Evolutionary conservation across 1,284 basidiomycete species (phyloP).

Genomic region (Ustilago lituana): DNA sequence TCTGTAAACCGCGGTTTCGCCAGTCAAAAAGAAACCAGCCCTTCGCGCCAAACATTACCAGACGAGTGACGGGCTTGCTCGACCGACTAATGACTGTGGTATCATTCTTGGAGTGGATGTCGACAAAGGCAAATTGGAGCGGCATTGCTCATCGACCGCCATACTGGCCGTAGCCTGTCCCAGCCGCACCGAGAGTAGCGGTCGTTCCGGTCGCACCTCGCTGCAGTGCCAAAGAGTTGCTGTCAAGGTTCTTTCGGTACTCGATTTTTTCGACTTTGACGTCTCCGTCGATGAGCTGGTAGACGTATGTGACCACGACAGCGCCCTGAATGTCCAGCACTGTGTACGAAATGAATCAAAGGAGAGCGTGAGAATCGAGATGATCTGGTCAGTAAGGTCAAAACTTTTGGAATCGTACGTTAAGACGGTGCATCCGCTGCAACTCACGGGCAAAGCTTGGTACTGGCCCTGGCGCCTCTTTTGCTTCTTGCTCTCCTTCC

Average conservation of each 20-base stretch:
- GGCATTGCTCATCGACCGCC: slow-evolving; percentile 23
- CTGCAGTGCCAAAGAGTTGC: slow-evolving; percentile 37
- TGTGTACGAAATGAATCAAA: background rate
- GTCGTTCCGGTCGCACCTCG: slow-evolving; percentile 20
- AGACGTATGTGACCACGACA: slow-evolving; percentile 65
- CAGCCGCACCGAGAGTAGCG: slow-evolving; percentile 21
- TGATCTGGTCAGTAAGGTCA: background rate
- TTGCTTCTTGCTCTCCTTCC: slow-evolving; percentile 32
- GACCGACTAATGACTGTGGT: no score
- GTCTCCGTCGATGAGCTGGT: slow-evolving; percentile 65
- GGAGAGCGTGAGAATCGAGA: background rate
- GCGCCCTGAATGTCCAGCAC: slow-evolving; percentile 66
- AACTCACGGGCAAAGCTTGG: slow-evolving; percentile 60
- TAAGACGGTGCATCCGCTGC: background rate
- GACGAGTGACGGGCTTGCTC: no score
- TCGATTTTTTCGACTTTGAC: slow-evolving; percentile 67
- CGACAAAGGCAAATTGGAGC: background rate
- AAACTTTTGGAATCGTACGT: background rate
- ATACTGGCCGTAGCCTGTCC: slow-evolving; percentile 26
- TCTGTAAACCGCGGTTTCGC: no score
- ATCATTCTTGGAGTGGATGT: no score
- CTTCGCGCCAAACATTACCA: no score
- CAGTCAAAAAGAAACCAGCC: no score
- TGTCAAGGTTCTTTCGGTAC: slow-evolving; percentile 58
- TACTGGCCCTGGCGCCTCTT: slow-evolving; percentile 44